Base-by-base conservation (phyloP, 2,329 filamentous ascomycete genomes). In the Penicillium sp. region DNA sequence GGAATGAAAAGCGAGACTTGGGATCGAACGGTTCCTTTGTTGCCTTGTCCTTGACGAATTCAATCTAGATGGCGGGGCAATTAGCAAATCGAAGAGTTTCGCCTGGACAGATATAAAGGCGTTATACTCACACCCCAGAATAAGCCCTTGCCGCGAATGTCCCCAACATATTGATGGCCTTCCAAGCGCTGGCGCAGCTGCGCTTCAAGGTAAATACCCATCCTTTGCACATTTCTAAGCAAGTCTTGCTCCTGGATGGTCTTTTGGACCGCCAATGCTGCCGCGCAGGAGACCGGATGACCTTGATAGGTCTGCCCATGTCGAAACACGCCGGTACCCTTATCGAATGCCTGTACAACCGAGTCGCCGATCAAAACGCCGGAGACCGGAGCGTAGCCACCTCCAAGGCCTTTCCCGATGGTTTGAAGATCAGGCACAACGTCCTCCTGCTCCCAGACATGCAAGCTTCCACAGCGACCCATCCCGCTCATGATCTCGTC, bases 401-500 rank as follows among this genome's bases (percentile, higher is more conserved):
- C 78, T 1, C 76, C 77, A 1, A 83, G 65, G 0, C 74, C 77
- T 56, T 83, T 82, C 4, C 77, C 79, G 17, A 81, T 71, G 2
- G 78, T 74, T 54, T 79, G 72, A 15, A 83, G 73, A 50, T 82
- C 79, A 0, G 79, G 79, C 0, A 73, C 68, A 2, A 81, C 69
- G n/a, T 60, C 71, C 41, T 80, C 74, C 33, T 79, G 71, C 47
- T 81, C 70, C 76, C 77, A 82, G 5, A 75, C 78, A 49, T 81
- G 78, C 2, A 79, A 56, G 1, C 73, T 75, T 1, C 78, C 79
- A n/a, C 68, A 72, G 5, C 79, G 71, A 5, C 79, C 79, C 67
- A 78, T 76, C 2, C 79, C 79, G 47, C 72, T 76, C 83, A 89
- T 87, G 30, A 88, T 75, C 58, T 91, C 87, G 54, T 93, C 87